Evolutionary conservation across 306 rosid species (phyloP).

Genomic region (Sindora glabra): DNA sequence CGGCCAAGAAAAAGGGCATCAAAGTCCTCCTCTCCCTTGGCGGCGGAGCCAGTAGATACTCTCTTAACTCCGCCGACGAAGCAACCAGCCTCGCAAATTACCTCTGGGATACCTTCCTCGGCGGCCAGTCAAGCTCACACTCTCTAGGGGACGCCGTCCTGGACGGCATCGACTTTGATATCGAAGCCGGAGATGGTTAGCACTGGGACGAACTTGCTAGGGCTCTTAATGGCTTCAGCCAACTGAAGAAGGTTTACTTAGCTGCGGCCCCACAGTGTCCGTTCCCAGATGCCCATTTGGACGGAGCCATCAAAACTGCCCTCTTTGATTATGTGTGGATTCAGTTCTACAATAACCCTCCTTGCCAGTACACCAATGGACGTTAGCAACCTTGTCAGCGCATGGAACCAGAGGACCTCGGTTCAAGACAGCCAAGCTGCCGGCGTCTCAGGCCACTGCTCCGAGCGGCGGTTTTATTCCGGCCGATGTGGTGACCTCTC

Average conservation of each 20-base stretch:
- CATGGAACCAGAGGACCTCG: conserved; percentile 42
- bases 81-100: neutral
- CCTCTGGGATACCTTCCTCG: conserved; percentile 32
- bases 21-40: conserved; percentile 16
- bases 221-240: neutral
- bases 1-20: neutral
- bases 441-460: no score
- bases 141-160: conserved; percentile 22
- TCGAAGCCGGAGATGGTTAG: conserved; percentile 15
- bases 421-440: conserved; percentile 24
- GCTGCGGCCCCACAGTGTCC: conserved; percentile 55
- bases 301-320: no score
- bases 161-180: conserved; percentile 42
- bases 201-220: conserved; percentile 35
- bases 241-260: conserved; percentile 9
- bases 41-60: no score
- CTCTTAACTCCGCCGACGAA: no score
- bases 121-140: conserved; percentile 14
- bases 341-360: no score
- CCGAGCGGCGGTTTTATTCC: conserved; percentile 29
- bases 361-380: conserved; percentile 26
- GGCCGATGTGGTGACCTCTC: conserved; percentile 19
- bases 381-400: neutral
- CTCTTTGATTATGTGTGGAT: no score
- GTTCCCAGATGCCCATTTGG: conserved; percentile 25